A percentile compares a stretch with the other conserved stretches of the same genome.
phyloP scores from a whole-genome alignment of 1,284 basidiomycete species.

The Cryptococcus hybrid region DNA sequence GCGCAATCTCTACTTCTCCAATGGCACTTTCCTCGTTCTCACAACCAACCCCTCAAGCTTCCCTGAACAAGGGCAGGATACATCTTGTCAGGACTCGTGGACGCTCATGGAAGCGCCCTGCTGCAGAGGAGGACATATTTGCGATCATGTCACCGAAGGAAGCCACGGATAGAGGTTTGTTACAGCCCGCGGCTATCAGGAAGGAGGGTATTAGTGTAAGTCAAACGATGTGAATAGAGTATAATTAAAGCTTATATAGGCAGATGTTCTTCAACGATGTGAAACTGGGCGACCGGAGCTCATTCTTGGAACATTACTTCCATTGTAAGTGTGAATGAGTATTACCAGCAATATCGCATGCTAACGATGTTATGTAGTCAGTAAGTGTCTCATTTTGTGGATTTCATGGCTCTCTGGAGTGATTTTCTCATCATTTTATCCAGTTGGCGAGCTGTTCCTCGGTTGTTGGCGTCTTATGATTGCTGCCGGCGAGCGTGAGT shows the following conservation, averaged over 20 bases:
- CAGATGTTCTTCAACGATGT: conserved; percentile 24
- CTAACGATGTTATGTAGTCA: conserved; percentile 14
- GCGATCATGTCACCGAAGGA: conserved; percentile 46
- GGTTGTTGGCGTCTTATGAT: conserved; percentile 28
- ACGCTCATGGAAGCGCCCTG: conserved; percentile 6
- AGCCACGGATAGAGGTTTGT: conserved; percentile 8
- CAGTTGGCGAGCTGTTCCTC: conserved; percentile 33
- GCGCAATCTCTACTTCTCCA: conserved; percentile 55
- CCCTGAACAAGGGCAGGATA: conserved; percentile 19
- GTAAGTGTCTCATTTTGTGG: conserved; percentile 4
- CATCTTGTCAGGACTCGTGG: conserved; percentile 14
- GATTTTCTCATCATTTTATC: background rate
- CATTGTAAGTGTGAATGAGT: conserved; percentile 23
- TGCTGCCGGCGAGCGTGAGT: conserved; percentile 20
- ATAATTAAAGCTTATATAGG: background rate
- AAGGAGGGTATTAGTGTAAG: conserved; percentile 23
- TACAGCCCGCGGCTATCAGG: conserved; percentile 21
- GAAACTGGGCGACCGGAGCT: conserved; percentile 11
- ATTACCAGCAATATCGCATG: background rate
- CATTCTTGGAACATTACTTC: conserved; percentile 33
- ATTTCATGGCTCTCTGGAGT: too few species aligned
- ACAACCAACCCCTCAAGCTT: conserved; percentile 28
- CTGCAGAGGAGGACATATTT: conserved; percentile 21
- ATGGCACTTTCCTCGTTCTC: conserved; percentile 37
- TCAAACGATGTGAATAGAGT: background rate